Base-by-base conservation (phyloP, 106 monocot genomes). In the Acorus gramineus region DNA sequence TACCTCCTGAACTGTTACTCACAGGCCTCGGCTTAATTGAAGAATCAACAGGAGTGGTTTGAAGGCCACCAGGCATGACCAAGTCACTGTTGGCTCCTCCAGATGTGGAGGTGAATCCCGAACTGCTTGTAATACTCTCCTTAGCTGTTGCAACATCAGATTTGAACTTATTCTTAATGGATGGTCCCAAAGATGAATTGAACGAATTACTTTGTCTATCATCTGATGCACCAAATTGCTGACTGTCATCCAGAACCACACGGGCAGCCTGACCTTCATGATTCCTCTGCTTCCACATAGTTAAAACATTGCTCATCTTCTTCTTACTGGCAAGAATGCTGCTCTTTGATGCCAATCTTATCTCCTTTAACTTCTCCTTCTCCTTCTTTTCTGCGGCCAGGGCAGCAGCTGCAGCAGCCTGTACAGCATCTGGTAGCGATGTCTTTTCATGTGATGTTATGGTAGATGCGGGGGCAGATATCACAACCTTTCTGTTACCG, bases 221-320 rank as follows among this genome's bases (percentile, higher is more conserved):
- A 71, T 83, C 90, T 47, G 28, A 8, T 7, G 45, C 49, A 59
- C 52, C 65, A 6, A 71, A 54, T 56, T 64, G 64, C 50, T 80
- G 76, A 52, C 69, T 81, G 55, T 93, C 86, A 70, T 93, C 89
- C 64, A 89, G 77, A 78, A 84, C 78, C 56, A 85, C 74, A 61
- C 81, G 89, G 44, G 81, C 82, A 61, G 85, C 64, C 77, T 90
- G 90, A 12, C 87, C 82, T 58, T 98, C 98, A 63, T 82, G 78
- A 77, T 85, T 98, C 52, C 92, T 88, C 74, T 98, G 91, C 57
- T 98, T 98, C 98, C 98, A 98, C 82, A 98, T 85, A 10, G 80
- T 85, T 70, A 98, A 69, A 42, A 89, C 88, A 81, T 88, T 89
- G 66, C 83, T 98, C 85, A 98, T 98, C 57, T 98, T 98, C 71